A percentile compares a stretch with the other conserved stretches of the same genome.
Evolutionary conservation across 2,329 filamentous ascomycete genomes (phyloP).

Genomic region (Pseudogymnoascus sp.): DNA sequence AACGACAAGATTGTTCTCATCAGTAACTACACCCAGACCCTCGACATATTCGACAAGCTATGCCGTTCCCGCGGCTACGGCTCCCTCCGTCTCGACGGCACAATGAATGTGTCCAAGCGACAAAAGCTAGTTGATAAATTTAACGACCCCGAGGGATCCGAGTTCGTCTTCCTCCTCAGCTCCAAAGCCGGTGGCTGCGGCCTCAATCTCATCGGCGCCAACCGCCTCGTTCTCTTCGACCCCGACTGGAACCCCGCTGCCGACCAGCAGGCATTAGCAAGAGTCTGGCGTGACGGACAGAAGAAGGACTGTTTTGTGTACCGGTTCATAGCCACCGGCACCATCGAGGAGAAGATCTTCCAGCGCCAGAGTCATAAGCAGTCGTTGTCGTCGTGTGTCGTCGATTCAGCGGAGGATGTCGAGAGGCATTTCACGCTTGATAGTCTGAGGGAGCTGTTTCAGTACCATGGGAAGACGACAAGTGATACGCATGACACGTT

Average conservation of each 20-base stretch:
- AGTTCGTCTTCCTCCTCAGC: slow-evolving; percentile 93
- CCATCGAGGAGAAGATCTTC: slow-evolving; percentile 99
- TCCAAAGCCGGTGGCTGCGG: slow-evolving; percentile 96
- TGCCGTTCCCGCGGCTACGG: slow-evolving; percentile 83
- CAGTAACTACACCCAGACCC: slow-evolving; percentile 93
- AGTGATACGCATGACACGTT: slow-evolving; percentile 98
- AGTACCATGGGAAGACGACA: slow-evolving; percentile 75
- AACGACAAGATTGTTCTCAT: slow-evolving; percentile 99
- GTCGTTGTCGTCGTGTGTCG: slow-evolving; percentile 88
- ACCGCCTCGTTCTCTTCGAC: slow-evolving; percentile 90
- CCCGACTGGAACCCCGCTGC: slow-evolving; percentile 97
- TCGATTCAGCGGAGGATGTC: slow-evolving; percentile 93
- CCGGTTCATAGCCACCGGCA: slow-evolving; percentile 96
- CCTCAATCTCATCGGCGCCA: slow-evolving; percentile 90
- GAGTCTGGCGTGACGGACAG: slow-evolving; percentile 97
- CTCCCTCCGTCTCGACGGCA: slow-evolving; percentile 82
- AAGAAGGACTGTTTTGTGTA: slow-evolving; percentile 99
- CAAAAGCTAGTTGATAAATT: slow-evolving; percentile 97
- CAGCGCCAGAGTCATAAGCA: slow-evolving; percentile 98
- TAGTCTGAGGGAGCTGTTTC: slow-evolving; percentile 84
- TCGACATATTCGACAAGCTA: slow-evolving; percentile 87
- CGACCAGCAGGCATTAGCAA: slow-evolving; percentile 91
- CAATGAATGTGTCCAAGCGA: slow-evolving; percentile 95
- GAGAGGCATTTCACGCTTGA: slow-evolving; percentile 94
- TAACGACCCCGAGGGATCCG: slow-evolving; percentile 81